phyloP scores from a whole-genome alignment of 768 basidiomycete genomes.

The Pholiota microspora region DNA sequence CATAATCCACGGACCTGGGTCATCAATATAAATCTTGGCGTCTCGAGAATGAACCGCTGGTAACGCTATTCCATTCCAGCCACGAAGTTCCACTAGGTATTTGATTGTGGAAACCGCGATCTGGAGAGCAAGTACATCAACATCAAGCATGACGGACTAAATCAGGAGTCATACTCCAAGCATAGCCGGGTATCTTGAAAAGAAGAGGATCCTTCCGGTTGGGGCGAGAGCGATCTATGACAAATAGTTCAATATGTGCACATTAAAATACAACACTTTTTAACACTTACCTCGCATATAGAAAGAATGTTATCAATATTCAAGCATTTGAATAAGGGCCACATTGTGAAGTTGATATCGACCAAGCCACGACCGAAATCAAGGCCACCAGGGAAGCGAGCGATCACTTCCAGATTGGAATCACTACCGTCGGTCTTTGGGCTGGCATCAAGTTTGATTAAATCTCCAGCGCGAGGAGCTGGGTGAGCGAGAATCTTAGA shows the following conservation, averaged over 20 bases:
- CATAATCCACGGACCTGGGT: constrained; percentile 96
- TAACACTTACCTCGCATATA: constrained; percentile 81
- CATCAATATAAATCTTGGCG: constrained; percentile 90
- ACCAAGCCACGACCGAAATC: constrained; percentile 91
- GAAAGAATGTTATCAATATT: constrained; percentile 94
- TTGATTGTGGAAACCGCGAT: constrained; percentile 88
- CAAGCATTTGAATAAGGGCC: constrained; percentile 91
- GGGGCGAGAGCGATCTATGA: constrained; percentile 79
- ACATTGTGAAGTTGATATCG: constrained; percentile 95
- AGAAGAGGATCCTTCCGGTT: constrained; percentile 83
- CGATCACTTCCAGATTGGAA: constrained; percentile 74
- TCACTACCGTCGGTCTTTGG: constrained; percentile 53
- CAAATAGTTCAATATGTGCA: constrained; percentile 24
- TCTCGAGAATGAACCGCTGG: constrained; percentile 85
- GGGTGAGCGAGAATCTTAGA: constrained; percentile 86
- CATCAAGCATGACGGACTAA: neutral
- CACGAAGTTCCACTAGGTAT: constrained; percentile 89
- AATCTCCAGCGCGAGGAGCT: constrained; percentile 82
- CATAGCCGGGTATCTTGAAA: constrained; percentile 88
- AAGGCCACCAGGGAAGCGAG: constrained; percentile 89
- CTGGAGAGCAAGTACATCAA: constrained; percentile 33
- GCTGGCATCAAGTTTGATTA: constrained; percentile 84
- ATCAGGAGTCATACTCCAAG: constrained; percentile 61
- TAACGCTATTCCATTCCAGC: constrained; percentile 89
- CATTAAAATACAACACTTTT: too few relatives aligned